These are phyloP conservation scores for Boletus rubescentipes DNA, from an alignment of 768 basidiomycete genomes.

Conservation along the genomic window DNA sequence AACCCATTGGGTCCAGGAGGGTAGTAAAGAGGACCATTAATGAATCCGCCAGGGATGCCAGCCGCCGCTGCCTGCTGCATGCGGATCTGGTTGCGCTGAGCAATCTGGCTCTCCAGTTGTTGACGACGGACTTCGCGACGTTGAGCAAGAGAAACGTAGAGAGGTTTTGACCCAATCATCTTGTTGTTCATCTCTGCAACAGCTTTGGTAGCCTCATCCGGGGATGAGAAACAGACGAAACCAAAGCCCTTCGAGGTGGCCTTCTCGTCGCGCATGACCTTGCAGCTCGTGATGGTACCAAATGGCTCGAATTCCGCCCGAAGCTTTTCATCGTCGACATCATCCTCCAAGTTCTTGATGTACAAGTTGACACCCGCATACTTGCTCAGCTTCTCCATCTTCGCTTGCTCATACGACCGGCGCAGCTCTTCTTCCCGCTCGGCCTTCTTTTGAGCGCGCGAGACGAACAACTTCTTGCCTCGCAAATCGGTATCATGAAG, in stretches of 20 bases:
- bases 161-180: slow-evolving; percentile 97
- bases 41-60: slow-evolving; percentile 61
- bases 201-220: slow-evolving; percentile 98
- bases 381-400: slow-evolving; percentile 97
- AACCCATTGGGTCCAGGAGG: slow-evolving; percentile 74
- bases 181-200: slow-evolving; percentile 99
- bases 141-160: slow-evolving; percentile 98
- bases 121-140: slow-evolving; percentile 97
- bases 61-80: slow-evolving; percentile 94
- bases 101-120: slow-evolving; percentile 98
- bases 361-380: slow-evolving; percentile 99
- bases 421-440: slow-evolving; percentile 98
- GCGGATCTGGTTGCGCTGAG: slow-evolving; percentile 92
- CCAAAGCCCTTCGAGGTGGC: slow-evolving; percentile 93
- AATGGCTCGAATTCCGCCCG: slow-evolving; percentile 95
- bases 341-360: slow-evolving; percentile 99
- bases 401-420: slow-evolving; percentile 89
- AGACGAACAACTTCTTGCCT: slow-evolving; percentile 90
- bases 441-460: slow-evolving; percentile 96
- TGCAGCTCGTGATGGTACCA: slow-evolving; percentile 96
- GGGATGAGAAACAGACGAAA: slow-evolving; percentile 98
- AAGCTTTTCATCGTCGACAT: slow-evolving; percentile 96
- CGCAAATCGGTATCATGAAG: slow-evolving; percentile 84
- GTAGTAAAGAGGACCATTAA: slow-evolving; percentile 61
- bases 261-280: slow-evolving; percentile 99